A percentile compares a stretch with the other conserved stretches of the same genome.
Evolutionary conservation across 2,329 filamentous ascomycete genomes (phyloP).

Genomic region (Zelopaecilomyces penicillatus): DNA sequence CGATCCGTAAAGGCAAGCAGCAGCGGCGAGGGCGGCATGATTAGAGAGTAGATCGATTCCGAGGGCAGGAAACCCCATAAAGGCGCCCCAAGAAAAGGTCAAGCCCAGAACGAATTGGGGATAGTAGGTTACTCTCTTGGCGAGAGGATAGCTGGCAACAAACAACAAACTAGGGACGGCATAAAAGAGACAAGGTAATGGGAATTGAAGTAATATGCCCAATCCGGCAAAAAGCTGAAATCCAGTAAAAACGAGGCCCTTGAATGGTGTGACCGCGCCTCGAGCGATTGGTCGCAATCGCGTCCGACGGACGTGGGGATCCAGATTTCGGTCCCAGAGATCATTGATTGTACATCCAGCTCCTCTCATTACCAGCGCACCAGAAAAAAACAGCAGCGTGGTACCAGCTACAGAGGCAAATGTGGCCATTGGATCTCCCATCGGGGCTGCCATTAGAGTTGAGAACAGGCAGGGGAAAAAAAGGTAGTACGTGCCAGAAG

Average conservation of each 20-base stretch:
- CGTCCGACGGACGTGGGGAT: slow-evolving; percentile 70
- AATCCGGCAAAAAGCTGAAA: slow-evolving; percentile 66
- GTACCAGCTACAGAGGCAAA: slow-evolving; percentile 57
- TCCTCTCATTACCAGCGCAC: slow-evolving; percentile 77
- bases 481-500: slow-evolving; percentile 73
- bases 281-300: slow-evolving; percentile 73
- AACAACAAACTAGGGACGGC: slow-evolving; percentile 66
- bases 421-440: slow-evolving; percentile 52
- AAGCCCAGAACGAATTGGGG: slow-evolving; percentile 76
- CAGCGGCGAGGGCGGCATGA: slow-evolving; percentile 53
- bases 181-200: slow-evolving; percentile 64
- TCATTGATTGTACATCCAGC: slow-evolving; percentile 87
- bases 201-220: slow-evolving; percentile 68
- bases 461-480: slow-evolving; percentile 82
- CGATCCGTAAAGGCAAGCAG: slow-evolving; percentile 63
- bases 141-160: slow-evolving; percentile 70
- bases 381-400: slow-evolving; percentile 61
- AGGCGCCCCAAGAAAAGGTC: slow-evolving; percentile 82
- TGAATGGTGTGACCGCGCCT: slow-evolving; percentile 62
- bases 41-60: slow-evolving; percentile 66
- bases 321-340: slow-evolving; percentile 80
- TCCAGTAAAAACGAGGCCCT: slow-evolving; percentile 67
- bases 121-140: slow-evolving; percentile 81
- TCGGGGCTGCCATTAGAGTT: slow-evolving; percentile 68
- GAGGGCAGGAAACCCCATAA: slow-evolving; percentile 80